Base-by-base conservation (phyloP, 2,329 filamentous ascomycete species). In the Hortaea sp. region DNA sequence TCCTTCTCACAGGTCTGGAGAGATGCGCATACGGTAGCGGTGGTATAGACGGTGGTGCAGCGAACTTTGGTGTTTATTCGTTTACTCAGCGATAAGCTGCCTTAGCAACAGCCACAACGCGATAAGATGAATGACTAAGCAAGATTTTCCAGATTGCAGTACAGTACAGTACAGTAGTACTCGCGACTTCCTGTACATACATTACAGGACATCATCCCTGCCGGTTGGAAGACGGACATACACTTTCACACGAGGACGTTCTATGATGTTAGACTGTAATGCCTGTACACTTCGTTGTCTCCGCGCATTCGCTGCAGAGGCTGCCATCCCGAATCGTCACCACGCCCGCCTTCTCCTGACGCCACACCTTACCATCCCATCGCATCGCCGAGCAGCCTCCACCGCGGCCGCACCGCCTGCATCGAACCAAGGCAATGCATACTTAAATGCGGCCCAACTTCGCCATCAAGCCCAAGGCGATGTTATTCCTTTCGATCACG, bases 281-380 rank as follows among this genome's bases (percentile, higher is more conserved):
- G 63, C 65, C 52, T 71, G 69, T 57, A 61, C 68, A 42, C 59
- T 63, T 57, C 68, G 67, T 61, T 65, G 62, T 53, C 60, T 70
- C 42, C 66, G 66, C 40, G 65, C 68, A 41, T 60, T 72, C 49
- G 60, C 54, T 28, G 53, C 52, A 29, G 62, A 70, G 50, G 49
- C 41, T 7, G 45, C 45, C n/a, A 38, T 45, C 34, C 41, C 46
- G 11, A 29, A 11, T 11, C 47, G 49, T 29, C 45, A 49, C 9
- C 43, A 49, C 6, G 32, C 39, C 28, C 52, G 49, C 9, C 53
- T 56, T n/a, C 37, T 57, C 30, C 51, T 59, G 13, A 59, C 57
- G 11, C 55, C 50, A 38, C 47, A 45, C 39, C 54, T 50, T 40
- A 45, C 41, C 48, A 48, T 41, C 29, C 47, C 5, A 49, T 37